Evolutionary conservation across 1,284 basidiomycete species (phyloP), one percentile per base, ranked within the genome.

Genomic region (Leccinum variabile): DNA sequence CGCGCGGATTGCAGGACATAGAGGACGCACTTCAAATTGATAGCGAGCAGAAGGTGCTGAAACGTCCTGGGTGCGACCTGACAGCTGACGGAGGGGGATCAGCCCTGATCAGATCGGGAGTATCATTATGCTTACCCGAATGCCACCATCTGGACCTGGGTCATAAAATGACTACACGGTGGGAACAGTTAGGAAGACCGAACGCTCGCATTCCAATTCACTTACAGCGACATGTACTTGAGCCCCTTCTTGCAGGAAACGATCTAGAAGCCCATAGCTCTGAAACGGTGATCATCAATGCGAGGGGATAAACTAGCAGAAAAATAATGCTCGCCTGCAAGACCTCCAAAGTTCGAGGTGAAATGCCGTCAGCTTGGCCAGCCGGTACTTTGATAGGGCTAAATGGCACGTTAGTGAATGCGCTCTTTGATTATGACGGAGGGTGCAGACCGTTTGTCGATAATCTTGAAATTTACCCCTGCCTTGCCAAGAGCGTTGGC

Each of bases 341-440:
- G 33, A 82, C 76, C 67, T 83, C 82, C 62, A 81, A 76, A 4
- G 80, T 79, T 30, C 80, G 72, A 30, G 77, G 77, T 63, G 79
- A 75, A 44, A 81, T 69, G 5, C 79, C 79, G 50, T 80, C 80
- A 0, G 79, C 80, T 54, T 81, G 79, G 28, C 80, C 79, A 44
- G 75, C 65, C 22, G 68, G 35, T n/a, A 77, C 68, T 61, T 67
- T 68, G n/a, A 25, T 60, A 41, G 68, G 57, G 33, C 75, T 76
- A 37, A 9, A 5, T n/a, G 25, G 11, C 14, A 55, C 6, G 18
- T 66, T 32, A 11, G 18, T 44, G 13, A 60, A 37, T 22, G 25
- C 28, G 18, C 16, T 44, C 14, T 14, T 6, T 18, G 0, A 37
- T 14, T 9, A 41, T 30, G 44, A 52, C 8, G 10, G 22, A n/a